Base-by-base conservation (phyloP, 2,329 filamentous ascomycete species). In the Phialophora macrospora region DNA sequence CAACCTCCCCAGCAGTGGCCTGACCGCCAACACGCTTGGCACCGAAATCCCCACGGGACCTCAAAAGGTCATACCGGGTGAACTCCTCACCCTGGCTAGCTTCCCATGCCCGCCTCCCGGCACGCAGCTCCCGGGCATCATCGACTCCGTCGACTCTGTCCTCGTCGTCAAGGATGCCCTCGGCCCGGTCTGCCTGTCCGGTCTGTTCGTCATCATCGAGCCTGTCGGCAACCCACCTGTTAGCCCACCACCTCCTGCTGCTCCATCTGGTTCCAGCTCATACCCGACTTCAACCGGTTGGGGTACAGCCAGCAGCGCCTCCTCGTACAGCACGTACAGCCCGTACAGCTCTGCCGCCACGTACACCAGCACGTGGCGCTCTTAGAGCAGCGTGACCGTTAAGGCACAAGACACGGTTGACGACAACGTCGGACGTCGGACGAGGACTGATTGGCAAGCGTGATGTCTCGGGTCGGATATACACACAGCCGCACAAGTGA, bases 61-160 rank as follows among this genome's bases (percentile, higher is more conserved):
- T 44, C 1, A 22, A 11, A 51, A 60, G 22, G n/a, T 60, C 32
- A 51, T n/a, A 1, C 57, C 57, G 8, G 57, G 57, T 11, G 4
- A 60, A 24, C 14, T 51, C 22, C 26, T 51, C 5, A 51, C 28
- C 44, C 14, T 60, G 17, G 44, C 57, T 8, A 49, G 30, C 41
- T 60, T 60, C 20, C 57, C 57, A 2, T 60, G 57, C 57, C 57
- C 57, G 30, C 57, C 57, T 34, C 57, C 57, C 22, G 57, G 57
- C 26, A 52, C 57, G 17, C 44, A 51, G 4, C 57, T 60, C 44
- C 57, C 57, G 2, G 57, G 57, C 11, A 49, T 60, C 26, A 60
- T 60, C 46, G 26, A 49, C 30, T 60, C 57, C 30, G 12, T 51
- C 24, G 57, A 60, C 44, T 24, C 57, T 20, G 32, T 44, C 26